Evolutionary conservation across 306 rosid genomes (phyloP), one percentile per base, ranked within the genome.

Genomic region (Cucurbita ficifolia): DNA sequence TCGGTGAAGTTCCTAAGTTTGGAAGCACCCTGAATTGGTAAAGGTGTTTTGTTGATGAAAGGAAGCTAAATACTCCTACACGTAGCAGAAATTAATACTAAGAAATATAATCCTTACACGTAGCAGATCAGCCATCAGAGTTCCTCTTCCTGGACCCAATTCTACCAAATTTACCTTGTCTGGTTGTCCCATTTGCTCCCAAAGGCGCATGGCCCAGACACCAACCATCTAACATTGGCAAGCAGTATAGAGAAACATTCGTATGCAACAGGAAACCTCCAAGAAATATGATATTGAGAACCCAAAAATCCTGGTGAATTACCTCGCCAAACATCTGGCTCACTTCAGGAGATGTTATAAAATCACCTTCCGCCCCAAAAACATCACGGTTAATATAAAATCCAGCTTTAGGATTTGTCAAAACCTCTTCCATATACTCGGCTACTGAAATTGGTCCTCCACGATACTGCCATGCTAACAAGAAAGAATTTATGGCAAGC

Each of bases 181-280:
- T 0, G 97, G 99, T 72, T 81, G 96, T 22, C 95, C 99, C 99
- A 94, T 89, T 89, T 94, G 99, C 92, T 94, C 92, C 99, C 99
- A 94, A 7, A 94, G 72, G 81, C 92, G 91, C 95, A 94, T 85
- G 76, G 87, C 96, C 99, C 99, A 94, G 19, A 94, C 92, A 76
- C 97, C 97, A 79, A 91, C 75, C 92, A 94, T 89, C 97, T 94
- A 75, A 75, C 69, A 22, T 71, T 75, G 11, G 74, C 71, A 83
- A n/a, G 53, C 70, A 75, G 64, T 75, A 72, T 36, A 11, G 55
- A 62, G 29, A 70, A 33, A 81, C 57, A 73, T 57, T 57, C 49
- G 43, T 58, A 61, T 46, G 61, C 39, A 57, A 65, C 33, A 36
- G 51, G 7, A 43, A 67, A 38, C 59, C 35, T 69, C 78, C 43